Percentiles rank a stretch among this genome's conserved stretches.
These are phyloP conservation scores for Sordariomycetes sp. DNA, from an alignment of 2,329 filamentous ascomycete genomes.

Conservation along the genomic window DNA sequence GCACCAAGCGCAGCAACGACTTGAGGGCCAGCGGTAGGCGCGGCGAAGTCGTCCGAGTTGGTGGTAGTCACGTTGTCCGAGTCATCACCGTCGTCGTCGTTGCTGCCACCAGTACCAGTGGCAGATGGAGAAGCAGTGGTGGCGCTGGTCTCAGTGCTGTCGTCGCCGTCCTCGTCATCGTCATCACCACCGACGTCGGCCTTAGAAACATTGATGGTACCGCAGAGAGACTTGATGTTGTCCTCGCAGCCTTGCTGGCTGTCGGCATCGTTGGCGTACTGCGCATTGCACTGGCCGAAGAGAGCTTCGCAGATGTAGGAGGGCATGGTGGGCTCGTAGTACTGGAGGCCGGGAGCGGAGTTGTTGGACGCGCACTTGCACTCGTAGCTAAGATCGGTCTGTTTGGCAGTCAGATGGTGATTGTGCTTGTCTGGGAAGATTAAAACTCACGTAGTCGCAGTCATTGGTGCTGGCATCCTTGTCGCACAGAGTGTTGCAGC, in stretches of 20 bases:
- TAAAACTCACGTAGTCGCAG: conserved; percentile 34
- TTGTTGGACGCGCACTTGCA: conserved; percentile 40
- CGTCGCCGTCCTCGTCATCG: conserved; percentile 7
- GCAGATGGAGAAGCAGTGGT: conserved; percentile 3
- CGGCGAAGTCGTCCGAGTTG: conserved; percentile 22
- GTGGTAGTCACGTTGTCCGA: conserved; percentile 13
- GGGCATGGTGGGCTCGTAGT: conserved; percentile 43
- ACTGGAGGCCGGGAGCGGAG: conserved; percentile 39
- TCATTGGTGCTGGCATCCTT: conserved; percentile 25
- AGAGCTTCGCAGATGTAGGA: conserved; percentile 42
- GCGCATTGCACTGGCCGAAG: conserved; percentile 35
- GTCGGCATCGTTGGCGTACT: conserved; percentile 28
- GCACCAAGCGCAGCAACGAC: conserved; percentile 38
- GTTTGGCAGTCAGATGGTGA: too few relatives aligned
- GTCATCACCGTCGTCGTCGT: conserved; percentile 8
- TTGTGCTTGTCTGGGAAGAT: too few relatives aligned
- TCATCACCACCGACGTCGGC: conserved; percentile 7
- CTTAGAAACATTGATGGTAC: conserved; percentile 23
- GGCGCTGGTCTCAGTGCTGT: conserved; percentile 10
- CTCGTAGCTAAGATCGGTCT: conserved; percentile 19
- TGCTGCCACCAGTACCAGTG: conserved; percentile 4
- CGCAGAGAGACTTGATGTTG: conserved; percentile 39
- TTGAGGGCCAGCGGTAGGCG: conserved; percentile 33
- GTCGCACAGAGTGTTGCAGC: conserved; percentile 39
- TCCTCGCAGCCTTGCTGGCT: conserved; percentile 38